These are phyloP conservation scores for Rubia tinctorum DNA, from an alignment of 305 asterid genomes.

Conservation along the genomic window DNA sequence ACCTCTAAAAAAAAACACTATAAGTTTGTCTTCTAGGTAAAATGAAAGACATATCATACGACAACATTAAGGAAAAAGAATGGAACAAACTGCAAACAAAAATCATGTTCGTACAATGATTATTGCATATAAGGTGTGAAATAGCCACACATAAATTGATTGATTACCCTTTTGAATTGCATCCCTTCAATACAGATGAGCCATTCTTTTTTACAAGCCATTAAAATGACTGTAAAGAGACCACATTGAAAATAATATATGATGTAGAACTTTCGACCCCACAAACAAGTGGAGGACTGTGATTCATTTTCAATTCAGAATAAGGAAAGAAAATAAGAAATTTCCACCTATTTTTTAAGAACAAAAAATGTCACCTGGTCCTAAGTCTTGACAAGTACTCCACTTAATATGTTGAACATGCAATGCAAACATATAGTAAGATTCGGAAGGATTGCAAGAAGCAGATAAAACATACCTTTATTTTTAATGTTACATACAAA, in stretches of 20 bases:
- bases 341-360: slow-evolving; percentile 16
- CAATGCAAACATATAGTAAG: not conserved
- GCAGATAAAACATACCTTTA: not conserved
- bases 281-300: slow-evolving; percentile 33
- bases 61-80: not conserved
- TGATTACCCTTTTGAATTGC: slow-evolving; percentile 24
- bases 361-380: slow-evolving; percentile 5
- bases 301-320: slow-evolving; percentile 22
- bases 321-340: slow-evolving; percentile 13
- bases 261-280: slow-evolving; percentile 15
- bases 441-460: slow-evolving; percentile 4
- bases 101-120: not conserved
- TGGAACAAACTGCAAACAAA: not conserved
- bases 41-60: not conserved
- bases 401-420: not conserved
- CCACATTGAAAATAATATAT: slow-evolving; percentile 13
- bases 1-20: slow-evolving; percentile 16
- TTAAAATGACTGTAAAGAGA: slow-evolving; percentile 6
- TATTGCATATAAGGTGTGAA: not conserved
- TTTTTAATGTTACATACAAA: no score
- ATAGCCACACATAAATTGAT: not conserved
- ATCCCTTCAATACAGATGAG: slow-evolving; percentile 11
- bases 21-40: not conserved
- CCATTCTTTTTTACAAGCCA: slow-evolving; percentile 18
- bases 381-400: not conserved